These are phyloP conservation scores for Fusarium sp. DNA, from an alignment of 2,329 filamentous ascomycete species.

Conservation along the genomic window DNA sequence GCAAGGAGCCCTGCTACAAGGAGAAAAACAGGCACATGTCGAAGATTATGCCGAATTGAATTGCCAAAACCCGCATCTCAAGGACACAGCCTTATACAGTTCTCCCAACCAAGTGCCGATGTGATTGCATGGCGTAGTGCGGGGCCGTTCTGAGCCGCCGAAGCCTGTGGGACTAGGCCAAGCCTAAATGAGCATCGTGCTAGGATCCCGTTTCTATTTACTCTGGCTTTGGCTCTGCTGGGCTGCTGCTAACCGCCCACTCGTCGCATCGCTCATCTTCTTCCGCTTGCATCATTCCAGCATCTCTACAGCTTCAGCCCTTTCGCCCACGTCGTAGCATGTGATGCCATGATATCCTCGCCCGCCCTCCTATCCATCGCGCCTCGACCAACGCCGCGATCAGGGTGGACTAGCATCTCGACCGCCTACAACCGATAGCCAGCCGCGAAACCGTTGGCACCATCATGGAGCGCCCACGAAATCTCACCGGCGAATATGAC, in stretches of 20 bases:
- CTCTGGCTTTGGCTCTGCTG: constrained; percentile 3
- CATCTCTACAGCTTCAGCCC: constrained; percentile 13
- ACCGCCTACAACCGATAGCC: constrained; percentile 5
- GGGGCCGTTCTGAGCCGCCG: constrained; percentile 32
- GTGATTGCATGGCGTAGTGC: constrained; percentile 8
- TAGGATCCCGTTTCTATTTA: constrained; percentile 38
- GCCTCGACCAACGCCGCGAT: constrained; percentile 41
- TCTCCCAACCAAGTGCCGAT: not conserved
- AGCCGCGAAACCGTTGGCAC: constrained; percentile 3
- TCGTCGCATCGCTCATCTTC: constrained; percentile 37
- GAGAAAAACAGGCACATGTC: not conserved
- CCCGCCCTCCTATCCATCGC: constrained; percentile 20
- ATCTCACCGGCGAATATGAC: constrained; percentile 45
- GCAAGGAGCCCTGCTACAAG: not conserved
- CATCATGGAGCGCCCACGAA: constrained; percentile 43
- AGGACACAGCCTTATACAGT: no score
- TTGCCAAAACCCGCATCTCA: not conserved
- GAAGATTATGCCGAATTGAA: not conserved
- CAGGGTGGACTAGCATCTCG: constrained; percentile 29
- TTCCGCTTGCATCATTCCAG: constrained; percentile 33
- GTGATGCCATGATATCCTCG: constrained; percentile 38
- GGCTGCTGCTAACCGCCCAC: constrained; percentile 30
- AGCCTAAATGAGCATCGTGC: constrained; percentile 33
- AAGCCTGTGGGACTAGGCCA: constrained; percentile 36
- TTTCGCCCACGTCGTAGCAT: constrained; percentile 14